These are phyloP conservation scores for Irpex rosettiformis DNA, from an alignment of 1,284 basidiomycete genomes.

Conservation along the genomic window DNA sequence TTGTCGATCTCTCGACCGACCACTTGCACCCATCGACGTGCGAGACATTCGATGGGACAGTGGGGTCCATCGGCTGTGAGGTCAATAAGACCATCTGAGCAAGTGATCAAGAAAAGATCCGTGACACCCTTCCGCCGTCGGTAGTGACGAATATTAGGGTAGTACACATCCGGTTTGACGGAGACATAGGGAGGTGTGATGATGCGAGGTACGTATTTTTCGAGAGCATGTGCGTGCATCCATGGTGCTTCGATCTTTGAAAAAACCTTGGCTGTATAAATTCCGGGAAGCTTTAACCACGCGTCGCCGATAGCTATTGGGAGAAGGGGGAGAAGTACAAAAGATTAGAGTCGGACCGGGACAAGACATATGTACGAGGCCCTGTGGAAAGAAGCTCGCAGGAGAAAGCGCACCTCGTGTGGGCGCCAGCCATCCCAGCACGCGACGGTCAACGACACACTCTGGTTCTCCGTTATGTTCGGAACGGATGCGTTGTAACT, in stretches of 20 bases:
- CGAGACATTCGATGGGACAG: constrained; percentile 25
- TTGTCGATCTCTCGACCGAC: constrained; percentile 28
- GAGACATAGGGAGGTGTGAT: constrained; percentile 60
- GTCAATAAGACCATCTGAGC: constrained; percentile 57
- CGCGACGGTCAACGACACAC: constrained; percentile 47
- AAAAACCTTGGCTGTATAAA: constrained; percentile 55
- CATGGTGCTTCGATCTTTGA: constrained; percentile 45
- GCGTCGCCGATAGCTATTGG: constrained; percentile 61
- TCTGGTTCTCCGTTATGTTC: constrained; percentile 56
- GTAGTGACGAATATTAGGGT: constrained; percentile 26
- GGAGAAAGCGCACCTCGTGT: constrained; percentile 49
- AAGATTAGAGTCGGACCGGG: constrained; percentile 1
- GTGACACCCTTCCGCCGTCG: constrained; percentile 6
- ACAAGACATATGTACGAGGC: too few relatives aligned
- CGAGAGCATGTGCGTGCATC: constrained; percentile 34
- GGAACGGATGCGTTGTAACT: constrained; percentile 42
- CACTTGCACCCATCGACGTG: constrained; percentile 39
- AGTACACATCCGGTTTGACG: constrained; percentile 46
- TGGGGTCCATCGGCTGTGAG: constrained; percentile 39
- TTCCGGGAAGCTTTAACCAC: constrained; percentile 56
- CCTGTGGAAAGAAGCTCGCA: background rate
- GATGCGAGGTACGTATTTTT: constrained; percentile 43
- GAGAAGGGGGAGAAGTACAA: too few relatives aligned
- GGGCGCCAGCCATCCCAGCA: constrained; percentile 62
- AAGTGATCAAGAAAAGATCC: constrained; percentile 41